Conservation (phyloP, 2,329 filamentous ascomycete species). For the Ophiocordyceps polyrhachis-furcata region DNA sequence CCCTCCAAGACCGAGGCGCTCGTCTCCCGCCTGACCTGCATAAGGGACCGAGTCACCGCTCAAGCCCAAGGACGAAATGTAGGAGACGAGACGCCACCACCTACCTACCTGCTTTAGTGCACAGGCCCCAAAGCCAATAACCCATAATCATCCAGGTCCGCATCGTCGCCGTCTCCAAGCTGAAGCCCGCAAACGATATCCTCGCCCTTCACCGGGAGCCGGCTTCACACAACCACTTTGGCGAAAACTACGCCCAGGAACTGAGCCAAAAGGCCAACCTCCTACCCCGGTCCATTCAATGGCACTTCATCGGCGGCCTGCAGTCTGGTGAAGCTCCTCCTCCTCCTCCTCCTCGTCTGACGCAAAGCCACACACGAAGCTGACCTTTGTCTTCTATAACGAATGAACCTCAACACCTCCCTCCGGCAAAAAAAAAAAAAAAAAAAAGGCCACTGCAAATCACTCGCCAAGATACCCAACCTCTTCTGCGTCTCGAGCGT, state of each 20-base stretch:
- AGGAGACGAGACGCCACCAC: constrained; percentile 9
- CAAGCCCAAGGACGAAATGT: constrained; percentile 35
- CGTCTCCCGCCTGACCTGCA: constrained; percentile 39
- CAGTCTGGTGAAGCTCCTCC: constrained; percentile 42
- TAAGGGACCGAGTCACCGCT: constrained; percentile 37
- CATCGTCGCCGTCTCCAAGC: constrained; percentile 86
- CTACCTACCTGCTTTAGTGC: too few species aligned
- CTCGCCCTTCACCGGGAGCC: constrained; percentile 55
- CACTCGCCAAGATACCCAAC: constrained; percentile 69
- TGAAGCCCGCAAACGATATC: constrained; percentile 86
- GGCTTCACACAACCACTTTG: constrained; percentile 56
- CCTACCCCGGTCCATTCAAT: constrained; percentile 58
- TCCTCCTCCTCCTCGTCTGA: background rate
- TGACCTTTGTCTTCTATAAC: background rate
- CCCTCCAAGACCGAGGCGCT: constrained; percentile 42
- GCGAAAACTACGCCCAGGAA: constrained; percentile 92
- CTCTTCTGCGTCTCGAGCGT: constrained; percentile 85
- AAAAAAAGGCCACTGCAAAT: constrained; percentile 66
- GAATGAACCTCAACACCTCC: background rate
- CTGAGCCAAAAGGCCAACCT: constrained; percentile 68
- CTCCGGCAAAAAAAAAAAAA: too few species aligned
- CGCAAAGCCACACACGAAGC: too few species aligned
- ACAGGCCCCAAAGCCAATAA: background rate
- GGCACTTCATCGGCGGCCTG: constrained; percentile 93
- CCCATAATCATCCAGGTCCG: constrained; percentile 42